phyloP scores from a whole-genome alignment of 1,284 basidiomycete genomes.

The Puccinia hordei region DNA sequence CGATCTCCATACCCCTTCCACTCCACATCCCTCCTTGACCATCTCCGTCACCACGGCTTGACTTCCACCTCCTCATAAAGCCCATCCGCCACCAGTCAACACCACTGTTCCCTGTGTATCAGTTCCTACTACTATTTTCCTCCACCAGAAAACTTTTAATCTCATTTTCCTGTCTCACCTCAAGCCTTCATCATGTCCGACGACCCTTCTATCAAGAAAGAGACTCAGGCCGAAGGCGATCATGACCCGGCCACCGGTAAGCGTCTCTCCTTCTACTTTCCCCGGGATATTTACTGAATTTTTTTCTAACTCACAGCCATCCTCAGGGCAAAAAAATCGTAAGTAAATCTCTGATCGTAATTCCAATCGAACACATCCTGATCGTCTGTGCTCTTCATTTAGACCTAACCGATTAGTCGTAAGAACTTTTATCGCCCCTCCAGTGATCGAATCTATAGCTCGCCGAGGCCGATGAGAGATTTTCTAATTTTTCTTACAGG shows the following conservation, averaged over 20 bases:
- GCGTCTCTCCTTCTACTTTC: background rate
- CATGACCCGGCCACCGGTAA: slow-evolving; percentile 48
- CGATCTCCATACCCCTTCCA: background rate
- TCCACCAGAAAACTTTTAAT: background rate
- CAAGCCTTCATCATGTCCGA: slow-evolving; percentile 26
- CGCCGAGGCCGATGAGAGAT: background rate
- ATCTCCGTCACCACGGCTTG: background rate
- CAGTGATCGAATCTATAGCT: background rate
- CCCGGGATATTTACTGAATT: background rate
- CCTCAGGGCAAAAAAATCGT: slow-evolving; percentile 50
- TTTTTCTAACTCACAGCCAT: slow-evolving; percentile 25
- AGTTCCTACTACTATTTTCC: background rate
- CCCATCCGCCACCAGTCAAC: background rate
- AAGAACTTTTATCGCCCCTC: background rate
- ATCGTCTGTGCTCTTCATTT: slow-evolving; percentile 10
- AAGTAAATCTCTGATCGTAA: slow-evolving; percentile 9
- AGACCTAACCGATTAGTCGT: slow-evolving; percentile 49
- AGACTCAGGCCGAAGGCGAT: slow-evolving; percentile 20
- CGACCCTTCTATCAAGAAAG: slow-evolving; percentile 50
- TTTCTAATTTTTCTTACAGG: slow-evolving; percentile 30
- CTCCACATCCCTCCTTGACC: background rate
- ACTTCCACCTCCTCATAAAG: background rate
- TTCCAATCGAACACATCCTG: slow-evolving; percentile 2
- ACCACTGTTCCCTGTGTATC: background rate
- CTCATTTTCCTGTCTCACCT: background rate